A percentile compares a stretch with the other conserved stretches of the same genome.
Evolutionary conservation across 2,329 filamentous ascomycete species (phyloP).

Genomic region (Cordyceps tenuipes): DNA sequence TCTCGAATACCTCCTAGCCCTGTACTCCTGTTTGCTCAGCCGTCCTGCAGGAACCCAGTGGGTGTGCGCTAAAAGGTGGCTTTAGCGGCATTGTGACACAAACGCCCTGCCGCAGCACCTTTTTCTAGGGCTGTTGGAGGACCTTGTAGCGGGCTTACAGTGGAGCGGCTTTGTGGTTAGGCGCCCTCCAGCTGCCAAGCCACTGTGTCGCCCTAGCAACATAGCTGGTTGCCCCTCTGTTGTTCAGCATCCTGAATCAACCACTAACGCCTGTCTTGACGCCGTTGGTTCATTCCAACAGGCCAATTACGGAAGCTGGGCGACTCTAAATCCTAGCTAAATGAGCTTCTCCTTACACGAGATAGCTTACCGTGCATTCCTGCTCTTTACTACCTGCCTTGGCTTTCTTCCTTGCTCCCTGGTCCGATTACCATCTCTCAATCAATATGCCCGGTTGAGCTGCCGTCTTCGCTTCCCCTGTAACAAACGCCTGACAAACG

Average conservation of each 20-base stretch:
- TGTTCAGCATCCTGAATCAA: conserved; percentile 13
- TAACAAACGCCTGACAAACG: conserved; percentile 2
- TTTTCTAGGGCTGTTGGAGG: conserved; percentile 2
- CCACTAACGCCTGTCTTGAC: background rate
- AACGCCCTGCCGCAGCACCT: background rate
- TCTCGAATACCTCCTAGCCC: too few species aligned
- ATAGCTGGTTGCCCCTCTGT: conserved; percentile 16
- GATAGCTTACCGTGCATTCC: background rate
- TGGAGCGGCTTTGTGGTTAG: background rate
- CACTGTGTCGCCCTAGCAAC: conserved; percentile 16
- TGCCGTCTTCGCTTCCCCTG: background rate
- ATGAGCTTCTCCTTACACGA: conserved; percentile 1
- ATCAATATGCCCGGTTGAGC: conserved; percentile 12
- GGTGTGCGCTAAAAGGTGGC: background rate
- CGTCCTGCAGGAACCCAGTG: background rate
- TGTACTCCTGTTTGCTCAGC: background rate
- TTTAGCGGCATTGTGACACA: background rate
- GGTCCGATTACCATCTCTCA: background rate
- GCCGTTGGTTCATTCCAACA: conserved; percentile 1
- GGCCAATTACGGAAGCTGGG: conserved; percentile 2
- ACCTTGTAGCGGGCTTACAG: conserved; percentile 1
- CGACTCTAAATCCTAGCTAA: background rate
- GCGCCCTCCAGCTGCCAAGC: background rate
- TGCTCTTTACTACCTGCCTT: background rate
- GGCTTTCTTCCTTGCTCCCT: background rate